Evolutionary conservation across 345 rosid species (phyloP).

Genomic region (Salix koriyanagi): DNA sequence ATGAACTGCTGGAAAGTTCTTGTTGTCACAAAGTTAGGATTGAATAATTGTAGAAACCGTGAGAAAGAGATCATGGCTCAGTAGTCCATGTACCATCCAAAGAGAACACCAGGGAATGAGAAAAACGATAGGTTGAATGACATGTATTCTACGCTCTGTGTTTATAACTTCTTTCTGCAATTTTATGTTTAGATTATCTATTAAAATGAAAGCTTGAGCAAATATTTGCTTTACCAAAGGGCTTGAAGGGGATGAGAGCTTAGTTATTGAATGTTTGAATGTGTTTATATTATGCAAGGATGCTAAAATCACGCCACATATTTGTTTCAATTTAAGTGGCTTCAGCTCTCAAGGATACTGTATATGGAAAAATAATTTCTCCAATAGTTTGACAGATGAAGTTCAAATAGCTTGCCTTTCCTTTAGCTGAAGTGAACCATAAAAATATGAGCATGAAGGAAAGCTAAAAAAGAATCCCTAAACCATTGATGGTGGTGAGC

Average conservation of each 20-base stretch:
- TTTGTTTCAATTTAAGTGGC: no score
- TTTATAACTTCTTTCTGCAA: conserved; percentile 67
- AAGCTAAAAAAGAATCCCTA: conserved; percentile 65
- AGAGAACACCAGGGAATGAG: conserved; percentile 67
- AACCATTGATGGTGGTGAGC: conserved; percentile 65
- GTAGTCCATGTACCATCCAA: conserved; percentile 74
- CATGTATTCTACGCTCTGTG: conserved; percentile 88
- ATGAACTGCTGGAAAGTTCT: background rate
- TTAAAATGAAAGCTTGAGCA: background rate
- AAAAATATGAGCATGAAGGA: conserved; percentile 59
- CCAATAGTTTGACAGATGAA: background rate
- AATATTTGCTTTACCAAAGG: background rate
- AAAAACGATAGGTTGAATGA: conserved; percentile 79
- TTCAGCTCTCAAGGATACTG: background rate
- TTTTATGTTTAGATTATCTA: background rate
- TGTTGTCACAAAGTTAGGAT: background rate
- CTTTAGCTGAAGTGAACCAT: conserved; percentile 45
- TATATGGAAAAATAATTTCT: background rate
- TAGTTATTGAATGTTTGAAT: background rate
- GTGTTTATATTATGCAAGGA: background rate
- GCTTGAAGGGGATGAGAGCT: background rate
- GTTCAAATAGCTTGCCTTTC: conserved; percentile 44
- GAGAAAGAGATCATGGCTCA: conserved; percentile 68
- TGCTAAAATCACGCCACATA: background rate
- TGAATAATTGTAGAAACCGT: conserved; percentile 45